Evolutionary conservation across 176 grass and related monocot genomes (phyloP), one percentile per base, ranked within the genome.

Genomic region (Bromus sterilis): DNA sequence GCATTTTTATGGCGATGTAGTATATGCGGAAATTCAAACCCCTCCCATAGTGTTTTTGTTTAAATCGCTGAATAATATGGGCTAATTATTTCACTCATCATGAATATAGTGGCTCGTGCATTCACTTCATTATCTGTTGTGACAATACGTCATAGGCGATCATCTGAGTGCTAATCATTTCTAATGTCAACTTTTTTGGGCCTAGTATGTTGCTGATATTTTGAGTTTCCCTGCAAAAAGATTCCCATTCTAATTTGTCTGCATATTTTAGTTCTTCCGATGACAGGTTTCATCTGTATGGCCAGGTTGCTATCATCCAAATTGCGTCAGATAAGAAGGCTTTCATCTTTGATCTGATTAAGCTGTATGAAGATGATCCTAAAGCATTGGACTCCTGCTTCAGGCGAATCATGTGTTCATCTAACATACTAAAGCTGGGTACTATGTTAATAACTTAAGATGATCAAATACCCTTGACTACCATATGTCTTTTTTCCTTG

Each of bases 331-430:
- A 98, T 80, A 93, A 91, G 71, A 80, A 76, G 87, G 95, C 90
- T 14, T 98, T 94, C 66, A 98, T 98, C 62, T 98, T 98, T 84
- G 95, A 98, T 91, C 83, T 98, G 81, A 98, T 98, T 78, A 98
- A 94, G 76, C 82, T 98, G 39, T 98, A 94, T 59, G 83, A 93
- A 83, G 86, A 93, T 89, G 90, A 94, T 9, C 83, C 80, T 21
- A 82, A 86, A 84, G 64, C 75, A 80, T 85, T 98, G 80, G 84
- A 94, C 79, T 72, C 42, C 39, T 94, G 95, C 74, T 92, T 98
- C 81, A 94, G 86, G 78, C 86, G 90, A 78, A 94, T 98, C 72
- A 89, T 98, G 63, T 93, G 92, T 85, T 98, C 92, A 78, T 93
- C 92, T 35, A 92, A 94, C 81, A 85, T 90, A 87, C 86, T 98